These are phyloP conservation scores for Linanthus parryae DNA, from an alignment of 148 eudicot genomes.

Conservation along the genomic window DNA sequence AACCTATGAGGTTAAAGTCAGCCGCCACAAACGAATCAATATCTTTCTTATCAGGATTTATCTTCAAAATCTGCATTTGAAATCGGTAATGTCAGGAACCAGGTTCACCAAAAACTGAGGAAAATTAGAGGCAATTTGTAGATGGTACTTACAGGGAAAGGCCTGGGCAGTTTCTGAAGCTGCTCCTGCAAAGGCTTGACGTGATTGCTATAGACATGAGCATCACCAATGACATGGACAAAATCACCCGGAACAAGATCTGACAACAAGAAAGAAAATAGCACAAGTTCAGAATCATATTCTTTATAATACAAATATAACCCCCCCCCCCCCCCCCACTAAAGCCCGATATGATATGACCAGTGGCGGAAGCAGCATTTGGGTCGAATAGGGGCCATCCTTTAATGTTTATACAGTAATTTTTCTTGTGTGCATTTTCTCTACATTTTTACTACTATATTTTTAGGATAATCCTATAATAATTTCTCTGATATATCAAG, in stretches of 20 bases:
- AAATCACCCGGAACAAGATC: conserved; percentile 21
- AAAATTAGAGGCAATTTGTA: no score
- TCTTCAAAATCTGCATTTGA: conserved; percentile 12
- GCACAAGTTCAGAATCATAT: neutral
- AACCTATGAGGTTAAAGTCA: conserved; percentile 10
- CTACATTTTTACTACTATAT: no score
- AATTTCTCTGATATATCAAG: no score
- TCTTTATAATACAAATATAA: neutral
- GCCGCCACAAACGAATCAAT: conserved; percentile 13
- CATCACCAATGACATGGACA: conserved; percentile 17
- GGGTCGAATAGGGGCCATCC: no score
- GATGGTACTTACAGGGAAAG: conserved; percentile 70
- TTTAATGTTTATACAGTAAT: no score
- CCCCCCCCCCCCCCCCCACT: neutral
- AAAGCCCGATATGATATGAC: no score
- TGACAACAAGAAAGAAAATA: neutral
- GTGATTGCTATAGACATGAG: conserved; percentile 15
- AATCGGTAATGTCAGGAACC: neutral
- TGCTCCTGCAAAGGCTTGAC: conserved; percentile 15
- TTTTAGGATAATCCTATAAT: no score
- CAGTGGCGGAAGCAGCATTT: no score
- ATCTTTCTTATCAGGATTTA: conserved; percentile 15
- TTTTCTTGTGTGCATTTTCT: no score
- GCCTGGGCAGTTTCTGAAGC: conserved; percentile 55
- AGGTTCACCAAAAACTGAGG: no score